Evolutionary conservation across 75 land plant species (phyloP).

Genomic region (Cryptomeria japonica): DNA sequence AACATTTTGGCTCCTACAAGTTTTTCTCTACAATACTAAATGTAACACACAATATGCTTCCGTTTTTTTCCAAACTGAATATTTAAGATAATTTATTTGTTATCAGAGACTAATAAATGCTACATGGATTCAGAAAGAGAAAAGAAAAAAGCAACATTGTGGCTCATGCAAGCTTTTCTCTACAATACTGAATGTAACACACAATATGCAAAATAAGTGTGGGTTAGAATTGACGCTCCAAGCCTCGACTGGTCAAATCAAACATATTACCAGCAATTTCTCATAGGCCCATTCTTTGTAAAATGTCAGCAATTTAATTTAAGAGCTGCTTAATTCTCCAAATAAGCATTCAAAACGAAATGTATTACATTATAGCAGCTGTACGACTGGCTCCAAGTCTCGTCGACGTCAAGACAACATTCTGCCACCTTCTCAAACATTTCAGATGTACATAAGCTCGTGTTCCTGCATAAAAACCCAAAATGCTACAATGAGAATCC

Average conservation of each 20-base stretch:
- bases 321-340: too few species aligned
- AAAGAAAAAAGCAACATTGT: too few species aligned
- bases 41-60: too few species aligned
- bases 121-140: too few species aligned
- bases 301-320: not conserved
- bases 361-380: constrained; percentile 38
- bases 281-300: not conserved
- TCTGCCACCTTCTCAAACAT: constrained; percentile 39
- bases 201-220: constrained; percentile 16
- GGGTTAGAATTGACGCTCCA: not conserved
- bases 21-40: too few species aligned
- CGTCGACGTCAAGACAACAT: constrained; percentile 27
- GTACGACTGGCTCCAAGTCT: constrained; percentile 27
- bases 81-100: too few species aligned
- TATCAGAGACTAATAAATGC: too few species aligned
- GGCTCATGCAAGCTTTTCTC: too few species aligned
- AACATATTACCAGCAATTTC: not conserved
- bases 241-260: not conserved
- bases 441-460: constrained; percentile 44
- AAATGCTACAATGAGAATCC: too few species aligned
- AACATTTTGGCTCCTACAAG: too few species aligned
- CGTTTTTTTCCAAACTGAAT: too few species aligned
- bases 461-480: constrained; percentile 20
- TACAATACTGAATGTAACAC: too few species aligned
- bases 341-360: not conserved